Percentiles rank a stretch among this genome's conserved stretches.
Evolutionary conservation across 2,329 filamentous ascomycete species (phyloP).

Genomic region (Pseudofabraea citricarpa): DNA sequence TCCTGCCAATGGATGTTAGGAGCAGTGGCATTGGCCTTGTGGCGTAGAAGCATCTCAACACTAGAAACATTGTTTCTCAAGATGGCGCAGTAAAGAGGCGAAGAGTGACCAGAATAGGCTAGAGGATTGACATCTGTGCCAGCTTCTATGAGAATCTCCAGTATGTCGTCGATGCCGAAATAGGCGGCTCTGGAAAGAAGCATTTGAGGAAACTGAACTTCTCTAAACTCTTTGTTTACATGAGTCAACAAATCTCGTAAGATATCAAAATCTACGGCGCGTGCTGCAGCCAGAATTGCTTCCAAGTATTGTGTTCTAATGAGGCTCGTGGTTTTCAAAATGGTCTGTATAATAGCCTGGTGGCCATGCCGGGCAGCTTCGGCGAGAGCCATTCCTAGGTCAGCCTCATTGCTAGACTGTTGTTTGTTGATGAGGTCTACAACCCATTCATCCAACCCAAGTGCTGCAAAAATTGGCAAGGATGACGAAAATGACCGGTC

Average conservation of each 20-base stretch:
- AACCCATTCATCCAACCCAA: slow-evolving; percentile 2
- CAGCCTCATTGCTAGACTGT: neutral
- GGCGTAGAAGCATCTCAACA: neutral
- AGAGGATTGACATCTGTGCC: neutral
- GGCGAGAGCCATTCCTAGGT: neutral
- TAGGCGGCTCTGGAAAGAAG: neutral
- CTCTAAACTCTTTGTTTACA: neutral
- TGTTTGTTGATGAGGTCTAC: neutral
- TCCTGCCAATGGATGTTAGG: neutral
- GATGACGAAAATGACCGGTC: slow-evolving; percentile 4
- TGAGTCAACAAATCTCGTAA: neutral
- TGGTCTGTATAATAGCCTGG: neutral
- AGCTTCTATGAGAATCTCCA: neutral
- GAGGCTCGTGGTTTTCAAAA: neutral
- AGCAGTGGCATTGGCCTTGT: neutral
- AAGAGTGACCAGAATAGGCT: neutral
- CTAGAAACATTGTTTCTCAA: neutral
- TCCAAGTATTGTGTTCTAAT: neutral
- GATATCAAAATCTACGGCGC: neutral
- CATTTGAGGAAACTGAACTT: neutral
- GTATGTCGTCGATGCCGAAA: neutral
- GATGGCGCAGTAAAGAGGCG: neutral
- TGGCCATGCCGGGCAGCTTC: neutral
- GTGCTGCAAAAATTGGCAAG: slow-evolving; percentile 5
- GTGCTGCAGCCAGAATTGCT: neutral